Evolutionary conservation across 2,329 filamentous ascomycete species (phyloP).

Genomic region (Cephalotrichum gorgonifer): DNA sequence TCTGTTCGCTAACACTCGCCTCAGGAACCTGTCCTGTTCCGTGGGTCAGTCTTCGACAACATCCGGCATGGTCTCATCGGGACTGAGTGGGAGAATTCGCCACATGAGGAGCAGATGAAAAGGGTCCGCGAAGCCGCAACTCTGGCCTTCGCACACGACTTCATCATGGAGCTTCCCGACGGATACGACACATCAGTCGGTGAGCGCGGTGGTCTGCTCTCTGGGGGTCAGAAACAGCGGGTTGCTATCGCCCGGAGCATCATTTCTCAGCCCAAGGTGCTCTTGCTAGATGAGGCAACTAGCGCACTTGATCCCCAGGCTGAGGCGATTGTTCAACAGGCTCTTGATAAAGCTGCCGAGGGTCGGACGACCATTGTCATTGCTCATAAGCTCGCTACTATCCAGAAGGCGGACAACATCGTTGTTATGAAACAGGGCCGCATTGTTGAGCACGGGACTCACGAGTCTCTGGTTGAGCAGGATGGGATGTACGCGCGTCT

Average conservation of each 20-base stretch:
- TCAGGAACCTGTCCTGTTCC: conserved; percentile 43
- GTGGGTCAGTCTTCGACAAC: conserved; percentile 40
- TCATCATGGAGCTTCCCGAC: conserved; percentile 37
- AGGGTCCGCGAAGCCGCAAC: conserved; percentile 36
- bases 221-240: conserved; percentile 57
- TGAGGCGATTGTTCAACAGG: conserved; percentile 42
- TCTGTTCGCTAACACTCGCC: not conserved
- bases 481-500: conserved; percentile 39
- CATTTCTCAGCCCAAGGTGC: conserved; percentile 49
- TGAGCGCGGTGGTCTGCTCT: conserved; percentile 54
- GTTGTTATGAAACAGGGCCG: conserved; percentile 51
- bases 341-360: conserved; percentile 41
- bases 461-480: conserved; percentile 41
- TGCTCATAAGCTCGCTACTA: conserved; percentile 49
- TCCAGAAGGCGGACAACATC: conserved; percentile 54
- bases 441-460: conserved; percentile 51
- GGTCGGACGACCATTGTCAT: conserved; percentile 57
- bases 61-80: conserved; percentile 35
- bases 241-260: conserved; percentile 58
- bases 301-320: conserved; percentile 40
- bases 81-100: conserved; percentile 21
- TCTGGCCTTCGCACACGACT: conserved; percentile 42
- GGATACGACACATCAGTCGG: conserved; percentile 54
- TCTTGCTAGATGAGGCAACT: conserved; percentile 62
- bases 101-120: conserved; percentile 30